A percentile compares a stretch with the other conserved stretches of the same genome.
phyloP scores from a whole-genome alignment of 2,329 filamentous ascomycete species.

The Aphanoascus verrucosus region DNA sequence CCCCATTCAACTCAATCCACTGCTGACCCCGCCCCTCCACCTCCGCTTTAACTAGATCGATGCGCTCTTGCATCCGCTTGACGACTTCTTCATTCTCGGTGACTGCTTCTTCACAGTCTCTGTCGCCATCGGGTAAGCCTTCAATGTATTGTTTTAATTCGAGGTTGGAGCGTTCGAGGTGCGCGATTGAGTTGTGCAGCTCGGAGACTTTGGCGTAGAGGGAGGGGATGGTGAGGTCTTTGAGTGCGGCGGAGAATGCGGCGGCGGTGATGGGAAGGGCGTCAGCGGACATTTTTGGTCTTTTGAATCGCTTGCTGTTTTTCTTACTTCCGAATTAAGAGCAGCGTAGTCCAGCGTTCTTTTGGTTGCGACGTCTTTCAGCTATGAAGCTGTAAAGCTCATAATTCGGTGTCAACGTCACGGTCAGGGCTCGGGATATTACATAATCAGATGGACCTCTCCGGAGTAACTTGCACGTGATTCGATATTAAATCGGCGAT shows the following conservation, averaged over 20 bases:
- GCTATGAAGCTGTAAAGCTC: neutral
- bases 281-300: slow-evolving; percentile 39
- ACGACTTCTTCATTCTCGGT: slow-evolving; percentile 50
- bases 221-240: slow-evolving; percentile 46
- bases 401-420: no score
- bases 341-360: no score
- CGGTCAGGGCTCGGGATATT: no score
- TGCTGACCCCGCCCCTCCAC: slow-evolving; percentile 46
- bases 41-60: slow-evolving; percentile 41
- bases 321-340: neutral
- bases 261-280: slow-evolving; percentile 40
- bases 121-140: slow-evolving; percentile 30
- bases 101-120: slow-evolving; percentile 47
- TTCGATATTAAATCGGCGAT: no score
- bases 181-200: slow-evolving; percentile 48
- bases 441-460: no score
- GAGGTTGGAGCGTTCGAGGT: slow-evolving; percentile 47
- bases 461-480: no score
- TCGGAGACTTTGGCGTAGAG: slow-evolving; percentile 53
- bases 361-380: neutral
- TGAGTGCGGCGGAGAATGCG: slow-evolving; percentile 46
- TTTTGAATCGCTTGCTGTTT: neutral
- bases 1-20: slow-evolving; percentile 35
- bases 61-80: slow-evolving; percentile 44
- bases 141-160: slow-evolving; percentile 44